These are phyloP conservation scores for Plasmodium yoelii DNA, from an alignment of 169 alveolate species.

Conservation along the genomic window DNA sequence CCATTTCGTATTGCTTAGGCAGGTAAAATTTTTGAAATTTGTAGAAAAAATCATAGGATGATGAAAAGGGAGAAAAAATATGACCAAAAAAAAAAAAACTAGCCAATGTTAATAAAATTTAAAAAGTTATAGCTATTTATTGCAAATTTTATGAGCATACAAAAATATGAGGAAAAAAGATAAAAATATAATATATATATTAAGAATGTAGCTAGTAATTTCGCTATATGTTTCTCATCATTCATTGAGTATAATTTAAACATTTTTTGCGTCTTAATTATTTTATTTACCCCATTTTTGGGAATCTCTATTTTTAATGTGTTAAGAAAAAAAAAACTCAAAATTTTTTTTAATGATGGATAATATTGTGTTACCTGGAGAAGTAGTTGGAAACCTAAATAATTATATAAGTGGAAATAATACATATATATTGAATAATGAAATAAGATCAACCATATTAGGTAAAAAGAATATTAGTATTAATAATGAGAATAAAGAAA, in stretches of 20 bases:
- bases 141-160: too few species aligned
- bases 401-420: constrained; percentile 31
- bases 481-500: constrained; percentile 8
- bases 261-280: too few species aligned
- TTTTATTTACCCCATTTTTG: too few species aligned
- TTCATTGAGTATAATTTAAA: too few species aligned
- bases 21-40: not conserved
- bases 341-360: constrained; percentile 1
- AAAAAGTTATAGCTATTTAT: too few species aligned
- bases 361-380: constrained; percentile 70
- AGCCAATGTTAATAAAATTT: too few species aligned
- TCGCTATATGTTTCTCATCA: too few species aligned
- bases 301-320: too few species aligned
- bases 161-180: too few species aligned
- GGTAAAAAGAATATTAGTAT: constrained; percentile 18
- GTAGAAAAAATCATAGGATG: not conserved
- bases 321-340: too few species aligned
- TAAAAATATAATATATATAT: too few species aligned
- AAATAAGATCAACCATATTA: constrained; percentile 59
- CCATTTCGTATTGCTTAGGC: not conserved
- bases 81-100: not conserved
- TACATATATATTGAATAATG: constrained; percentile 34
- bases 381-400: constrained; percentile 12
- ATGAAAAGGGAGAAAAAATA: not conserved
- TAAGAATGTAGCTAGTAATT: too few species aligned